These are phyloP conservation scores for Hypoxylon rickii DNA, from an alignment of 495 filamentous ascomycete species.

Conservation along the genomic window DNA sequence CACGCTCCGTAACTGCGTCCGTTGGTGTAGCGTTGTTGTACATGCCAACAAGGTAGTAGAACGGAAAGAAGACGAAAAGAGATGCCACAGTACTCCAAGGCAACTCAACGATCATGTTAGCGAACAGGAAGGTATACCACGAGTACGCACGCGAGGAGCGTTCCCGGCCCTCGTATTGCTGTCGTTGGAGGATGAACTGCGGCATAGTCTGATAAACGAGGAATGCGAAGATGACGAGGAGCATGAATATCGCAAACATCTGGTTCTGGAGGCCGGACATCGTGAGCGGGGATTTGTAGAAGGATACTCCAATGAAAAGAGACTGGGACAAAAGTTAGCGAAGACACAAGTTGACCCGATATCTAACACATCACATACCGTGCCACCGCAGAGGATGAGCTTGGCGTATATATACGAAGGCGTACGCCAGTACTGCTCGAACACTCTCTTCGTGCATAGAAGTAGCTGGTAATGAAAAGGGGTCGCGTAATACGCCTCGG, in stretches of 20 bases:
- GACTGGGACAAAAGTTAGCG: no score
- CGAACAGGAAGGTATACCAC: slow-evolving; percentile 81
- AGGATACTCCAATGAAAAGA: slow-evolving; percentile 86
- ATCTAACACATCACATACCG: no score
- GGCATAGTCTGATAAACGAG: slow-evolving; percentile 84
- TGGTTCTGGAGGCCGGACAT: slow-evolving; percentile 83
- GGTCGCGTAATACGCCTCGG: slow-evolving; percentile 42
- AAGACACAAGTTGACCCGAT: no score
- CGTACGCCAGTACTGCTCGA: slow-evolving; percentile 88
- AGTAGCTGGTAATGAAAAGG: slow-evolving; percentile 58
- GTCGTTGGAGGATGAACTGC: slow-evolving; percentile 73
- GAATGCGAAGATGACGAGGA: slow-evolving; percentile 74
- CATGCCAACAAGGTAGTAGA: slow-evolving; percentile 81
- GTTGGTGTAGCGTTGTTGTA: slow-evolving; percentile 68
- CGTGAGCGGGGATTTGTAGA: slow-evolving; percentile 69
- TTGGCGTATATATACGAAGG: slow-evolving; percentile 83
- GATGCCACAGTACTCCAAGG: slow-evolving; percentile 75
- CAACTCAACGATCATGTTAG: slow-evolving; percentile 73
- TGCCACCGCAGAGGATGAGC: slow-evolving; percentile 55
- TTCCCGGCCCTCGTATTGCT: slow-evolving; percentile 82
- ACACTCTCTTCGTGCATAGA: slow-evolving; percentile 64
- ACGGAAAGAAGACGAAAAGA: slow-evolving; percentile 67
- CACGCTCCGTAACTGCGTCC: slow-evolving; percentile 57
- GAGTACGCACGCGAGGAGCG: slow-evolving; percentile 79
- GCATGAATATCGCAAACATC: slow-evolving; percentile 83